Percentiles rank a stretch among this genome's conserved stretches.
Conservation (phyloP, 2,329 filamentous ascomycete species). For the Alternaria atra region DNA sequence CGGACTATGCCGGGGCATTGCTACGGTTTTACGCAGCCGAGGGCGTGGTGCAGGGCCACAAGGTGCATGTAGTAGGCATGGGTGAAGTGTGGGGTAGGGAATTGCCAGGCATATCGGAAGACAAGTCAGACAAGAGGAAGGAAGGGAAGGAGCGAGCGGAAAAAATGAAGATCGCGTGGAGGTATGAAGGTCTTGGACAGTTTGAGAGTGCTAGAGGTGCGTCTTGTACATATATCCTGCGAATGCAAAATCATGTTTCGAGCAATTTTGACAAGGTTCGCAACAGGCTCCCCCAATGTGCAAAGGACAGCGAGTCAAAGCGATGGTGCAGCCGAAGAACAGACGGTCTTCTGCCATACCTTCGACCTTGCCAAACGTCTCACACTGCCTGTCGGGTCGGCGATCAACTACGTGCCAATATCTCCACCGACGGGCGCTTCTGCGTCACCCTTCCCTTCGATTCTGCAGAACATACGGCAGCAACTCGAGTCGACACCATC, state of each 20-base stretch:
- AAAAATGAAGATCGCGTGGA: slow-evolving; percentile 99
- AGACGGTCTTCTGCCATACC: slow-evolving; percentile 58
- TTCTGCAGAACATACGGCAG: slow-evolving; percentile 70
- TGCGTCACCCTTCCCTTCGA: slow-evolving; percentile 67
- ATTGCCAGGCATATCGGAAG: slow-evolving; percentile 74
- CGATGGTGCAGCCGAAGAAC: slow-evolving; percentile 60
- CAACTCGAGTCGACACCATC: slow-evolving; percentile 60
- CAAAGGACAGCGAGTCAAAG: slow-evolving; percentile 26
- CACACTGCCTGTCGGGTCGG: slow-evolving; percentile 50
- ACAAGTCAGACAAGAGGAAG: slow-evolving; percentile 48
- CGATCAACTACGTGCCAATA: slow-evolving; percentile 63
- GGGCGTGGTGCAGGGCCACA: slow-evolving; percentile 89
- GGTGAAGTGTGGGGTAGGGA: slow-evolving; percentile 83
- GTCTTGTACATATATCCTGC: slow-evolving; percentile 42
- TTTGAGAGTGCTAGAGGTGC: slow-evolving; percentile 73
- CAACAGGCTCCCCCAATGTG: slow-evolving; percentile 31
- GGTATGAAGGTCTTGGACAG: slow-evolving; percentile 86
- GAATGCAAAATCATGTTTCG: slow-evolving; percentile 22
- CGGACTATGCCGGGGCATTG: slow-evolving; percentile 87
- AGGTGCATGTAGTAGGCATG: slow-evolving; percentile 84
- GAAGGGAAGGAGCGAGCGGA: slow-evolving; percentile 50
- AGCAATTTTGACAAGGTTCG: slow-evolving; percentile 26
- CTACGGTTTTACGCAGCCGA: slow-evolving; percentile 92
- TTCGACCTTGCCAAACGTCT: slow-evolving; percentile 64
- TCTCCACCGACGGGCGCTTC: slow-evolving; percentile 62